A percentile compares a stretch with the other conserved stretches of the same genome.
Evolutionary conservation across 2,329 filamentous ascomycete species (phyloP).

Genomic region (Hirsutella minnesotensis): DNA sequence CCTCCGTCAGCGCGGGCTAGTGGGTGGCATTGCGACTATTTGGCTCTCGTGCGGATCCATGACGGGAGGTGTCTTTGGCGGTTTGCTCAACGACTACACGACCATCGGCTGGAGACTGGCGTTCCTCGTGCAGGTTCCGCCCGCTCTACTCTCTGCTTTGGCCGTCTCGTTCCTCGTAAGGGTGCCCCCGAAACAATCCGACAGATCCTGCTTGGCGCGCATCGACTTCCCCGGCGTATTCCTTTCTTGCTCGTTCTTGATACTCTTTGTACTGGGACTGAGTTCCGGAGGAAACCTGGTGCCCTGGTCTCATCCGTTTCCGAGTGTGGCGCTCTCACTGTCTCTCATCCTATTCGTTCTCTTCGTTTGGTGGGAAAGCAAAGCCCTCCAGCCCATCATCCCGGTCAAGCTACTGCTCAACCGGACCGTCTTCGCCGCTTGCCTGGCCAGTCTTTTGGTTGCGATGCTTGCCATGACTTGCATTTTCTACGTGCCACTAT

Average conservation of each 20-base stretch:
- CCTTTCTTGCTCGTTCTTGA: slow-evolving; percentile 52
- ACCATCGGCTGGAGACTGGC: slow-evolving; percentile 29
- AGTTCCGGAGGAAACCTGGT: slow-evolving; percentile 77
- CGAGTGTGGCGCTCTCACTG: slow-evolving; percentile 57
- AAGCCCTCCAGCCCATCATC: slow-evolving; percentile 66
- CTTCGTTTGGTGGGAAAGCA: slow-evolving; percentile 65
- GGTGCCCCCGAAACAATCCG: slow-evolving; percentile 62
- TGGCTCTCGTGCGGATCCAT: slow-evolving; percentile 71
- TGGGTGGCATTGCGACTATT: slow-evolving; percentile 78
- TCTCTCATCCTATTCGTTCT: slow-evolving; percentile 46
- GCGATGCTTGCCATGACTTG: slow-evolving; percentile 65
- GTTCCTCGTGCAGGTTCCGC: slow-evolving; percentile 44
- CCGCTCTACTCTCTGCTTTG: slow-evolving; percentile 58
- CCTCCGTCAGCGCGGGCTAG: slow-evolving; percentile 61
- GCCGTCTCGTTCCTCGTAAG: slow-evolving; percentile 57
- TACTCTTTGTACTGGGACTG: slow-evolving; percentile 64
- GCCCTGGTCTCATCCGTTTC: slow-evolving; percentile 71
- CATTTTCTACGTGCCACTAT: slow-evolving; percentile 73
- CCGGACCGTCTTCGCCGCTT: slow-evolving; percentile 62
- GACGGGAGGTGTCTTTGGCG: slow-evolving; percentile 72
- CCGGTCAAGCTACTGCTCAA: slow-evolving; percentile 65
- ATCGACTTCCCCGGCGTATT: slow-evolving; percentile 72
- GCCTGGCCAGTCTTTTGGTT: slow-evolving; percentile 63
- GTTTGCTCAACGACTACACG: slow-evolving; percentile 58
- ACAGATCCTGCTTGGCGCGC: slow-evolving; percentile 56